These are phyloP conservation scores for Saxophila tyrrhenica DNA, from an alignment of 495 filamentous ascomycete species.

Conservation along the genomic window DNA sequence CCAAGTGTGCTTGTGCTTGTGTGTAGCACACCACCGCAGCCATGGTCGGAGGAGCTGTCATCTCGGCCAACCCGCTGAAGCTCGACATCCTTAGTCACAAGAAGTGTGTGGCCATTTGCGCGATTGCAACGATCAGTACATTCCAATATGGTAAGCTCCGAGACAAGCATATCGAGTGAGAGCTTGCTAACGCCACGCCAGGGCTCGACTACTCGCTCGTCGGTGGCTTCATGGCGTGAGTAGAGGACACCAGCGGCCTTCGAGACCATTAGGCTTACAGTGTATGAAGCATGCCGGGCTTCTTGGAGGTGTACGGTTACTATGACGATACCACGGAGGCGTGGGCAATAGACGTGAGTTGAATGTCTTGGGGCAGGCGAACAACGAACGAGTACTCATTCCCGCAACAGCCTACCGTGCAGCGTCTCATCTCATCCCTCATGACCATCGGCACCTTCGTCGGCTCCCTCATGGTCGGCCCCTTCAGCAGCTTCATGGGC, in stretches of 20 bases:
- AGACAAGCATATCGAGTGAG: neutral
- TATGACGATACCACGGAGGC: constrained; percentile 32
- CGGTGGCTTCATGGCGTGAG: constrained; percentile 40
- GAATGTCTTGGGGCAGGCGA: too few species aligned
- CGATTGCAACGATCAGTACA: constrained; percentile 39
- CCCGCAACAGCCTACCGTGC: constrained; percentile 46
- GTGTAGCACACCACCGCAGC: neutral
- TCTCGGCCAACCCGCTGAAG: neutral
- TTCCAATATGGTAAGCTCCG: constrained; percentile 45
- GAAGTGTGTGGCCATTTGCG: constrained; percentile 34
- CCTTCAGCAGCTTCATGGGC: constrained; percentile 38
- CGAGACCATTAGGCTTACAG: neutral
- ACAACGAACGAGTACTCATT: neutral
- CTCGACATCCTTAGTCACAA: constrained; percentile 20
- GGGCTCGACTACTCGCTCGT: constrained; percentile 48
- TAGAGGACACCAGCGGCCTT: neutral
- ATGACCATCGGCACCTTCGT: constrained; percentile 53
- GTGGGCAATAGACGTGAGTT: constrained; percentile 14
- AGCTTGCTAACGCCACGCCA: neutral
- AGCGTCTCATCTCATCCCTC: constrained; percentile 46
- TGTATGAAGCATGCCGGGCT: constrained; percentile 45
- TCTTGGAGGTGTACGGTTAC: constrained; percentile 34
- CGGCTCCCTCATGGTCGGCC: constrained; percentile 30
- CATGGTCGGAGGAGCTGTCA: neutral
- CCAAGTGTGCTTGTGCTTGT: too few species aligned